Base-by-base conservation (phyloP, 2,329 filamentous ascomycete species). In the Ophiostoma perfectum region DNA sequence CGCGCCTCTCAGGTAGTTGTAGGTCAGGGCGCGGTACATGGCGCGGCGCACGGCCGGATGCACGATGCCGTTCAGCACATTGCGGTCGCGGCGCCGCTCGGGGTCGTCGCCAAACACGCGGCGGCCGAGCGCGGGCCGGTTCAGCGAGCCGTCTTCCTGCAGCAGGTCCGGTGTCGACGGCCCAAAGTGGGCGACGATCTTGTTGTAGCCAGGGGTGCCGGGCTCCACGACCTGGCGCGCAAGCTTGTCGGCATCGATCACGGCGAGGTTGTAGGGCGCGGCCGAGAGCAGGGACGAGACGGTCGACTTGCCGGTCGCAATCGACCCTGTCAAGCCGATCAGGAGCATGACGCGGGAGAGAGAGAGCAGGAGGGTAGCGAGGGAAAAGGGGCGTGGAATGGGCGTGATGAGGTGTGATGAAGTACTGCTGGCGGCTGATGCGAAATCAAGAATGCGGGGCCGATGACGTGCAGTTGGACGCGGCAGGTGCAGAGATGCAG, bases 261-360 rank as follows among this genome's bases (percentile, higher is more conserved):
- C 85, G 74, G 95, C 93, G 71, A 99, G 85, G 70, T 86, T 89
- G 82, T 97, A 91, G 0, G 94, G 95, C 5, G 91, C 82, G 4
- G 86, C 83, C 66, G 90, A 87, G 74, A 99, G 90, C 73, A 97
- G 85, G 52, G 85, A 83, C 41, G 95, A 97, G 68, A 97, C 93
- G 73, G 94, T 99, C 63, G 94, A 97, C 85, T 99, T 99, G 78
- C 95, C 95, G 5, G 95, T 99, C 70, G 95, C 95, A 76, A 99
- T 98, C 70, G 93, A 97, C 77, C 95, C 95, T 8, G 95, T 99
- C 39, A 99, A 87, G 69, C 95, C 95, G 74, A 99, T 93, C 75
- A 99, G 88, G 65, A 98, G 86, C 95, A 98, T 98, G n/a, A 73
- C 74, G 38, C 38, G 27, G 45, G 14, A 5, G 45, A 14, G 45